phyloP scores from a whole-genome alignment of 163 green algal species.

The Volvox carteri region DNA sequence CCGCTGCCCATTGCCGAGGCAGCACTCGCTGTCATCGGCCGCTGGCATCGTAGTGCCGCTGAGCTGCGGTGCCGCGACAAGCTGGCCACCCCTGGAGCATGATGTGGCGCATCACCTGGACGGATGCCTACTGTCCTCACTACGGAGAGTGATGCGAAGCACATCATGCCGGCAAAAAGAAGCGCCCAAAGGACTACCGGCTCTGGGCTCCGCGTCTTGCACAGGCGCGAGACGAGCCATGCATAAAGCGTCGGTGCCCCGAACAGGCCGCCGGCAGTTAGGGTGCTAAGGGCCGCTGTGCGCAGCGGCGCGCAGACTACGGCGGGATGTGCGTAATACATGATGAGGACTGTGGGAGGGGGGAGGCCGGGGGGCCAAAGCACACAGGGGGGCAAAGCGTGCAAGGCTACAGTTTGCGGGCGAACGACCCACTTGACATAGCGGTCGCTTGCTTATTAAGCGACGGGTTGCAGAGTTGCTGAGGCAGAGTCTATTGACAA shows the following conservation, averaged over 20 bases:
- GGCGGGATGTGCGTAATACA: background rate
- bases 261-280: background rate
- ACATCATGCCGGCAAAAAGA: constrained; percentile 21
- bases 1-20: background rate
- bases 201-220: background rate
- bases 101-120: background rate
- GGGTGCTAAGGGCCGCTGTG: background rate
- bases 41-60: background rate
- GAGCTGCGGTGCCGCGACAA: background rate
- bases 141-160: background rate
- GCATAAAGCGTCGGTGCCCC: background rate
- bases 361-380: too few species aligned
- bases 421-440: too few species aligned
- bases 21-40: background rate
- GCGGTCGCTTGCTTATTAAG: too few species aligned
- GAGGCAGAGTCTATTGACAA: too few species aligned
- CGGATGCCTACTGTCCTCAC: background rate
- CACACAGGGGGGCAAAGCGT: background rate
- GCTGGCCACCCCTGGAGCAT: background rate
- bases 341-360: background rate
- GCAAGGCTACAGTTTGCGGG: too few species aligned
- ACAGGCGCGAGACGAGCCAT: background rate
- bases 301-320: background rate
- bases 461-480: too few species aligned
- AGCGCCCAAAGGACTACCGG: constrained; percentile 25